A percentile compares a stretch with the other conserved stretches of the same genome.
Conservation (phyloP, 306 rosid species). For the Quercus dentata region DNA sequence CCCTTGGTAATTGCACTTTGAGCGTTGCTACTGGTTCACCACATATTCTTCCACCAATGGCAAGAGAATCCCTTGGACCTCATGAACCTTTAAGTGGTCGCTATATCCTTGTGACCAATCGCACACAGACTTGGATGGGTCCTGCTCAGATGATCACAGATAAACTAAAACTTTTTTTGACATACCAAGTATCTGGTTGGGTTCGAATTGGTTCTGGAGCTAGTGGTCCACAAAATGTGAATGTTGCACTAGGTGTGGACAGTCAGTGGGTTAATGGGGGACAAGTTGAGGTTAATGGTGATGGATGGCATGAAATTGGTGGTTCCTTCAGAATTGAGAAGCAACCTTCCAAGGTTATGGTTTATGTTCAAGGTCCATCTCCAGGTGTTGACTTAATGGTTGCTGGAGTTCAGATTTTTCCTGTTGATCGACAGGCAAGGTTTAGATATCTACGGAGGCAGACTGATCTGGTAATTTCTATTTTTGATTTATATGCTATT, state of each 20-base stretch:
- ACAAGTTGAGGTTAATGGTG: conserved; percentile 52
- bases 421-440: conserved; percentile 79
- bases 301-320: conserved; percentile 86
- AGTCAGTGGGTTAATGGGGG: conserved; percentile 94
- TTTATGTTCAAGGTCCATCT: conserved; percentile 85
- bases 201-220: conserved; percentile 65
- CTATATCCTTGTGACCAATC: conserved; percentile 68
- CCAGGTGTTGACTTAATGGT: conserved; percentile 80
- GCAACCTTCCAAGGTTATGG: conserved; percentile 78
- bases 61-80: conserved; percentile 87
- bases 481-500: background rate
- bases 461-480: conserved; percentile 66
- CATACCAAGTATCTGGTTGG: conserved; percentile 97
- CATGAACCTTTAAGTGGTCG: conserved; percentile 70
- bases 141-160: conserved; percentile 89
- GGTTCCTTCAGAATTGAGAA: conserved; percentile 94
- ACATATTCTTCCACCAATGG: conserved; percentile 84
- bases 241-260: conserved; percentile 75
- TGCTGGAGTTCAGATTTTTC: conserved; percentile 89
- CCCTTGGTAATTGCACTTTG: conserved; percentile 80
- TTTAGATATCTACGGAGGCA: conserved; percentile 58
- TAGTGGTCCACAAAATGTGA: conserved; percentile 66
- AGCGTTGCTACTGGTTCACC: conserved; percentile 80
- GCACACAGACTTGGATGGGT: conserved; percentile 96
- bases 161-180: conserved; percentile 66